phyloP scores from a whole-genome alignment of 495 filamentous ascomycete species.

The Podospora tetraspora region DNA sequence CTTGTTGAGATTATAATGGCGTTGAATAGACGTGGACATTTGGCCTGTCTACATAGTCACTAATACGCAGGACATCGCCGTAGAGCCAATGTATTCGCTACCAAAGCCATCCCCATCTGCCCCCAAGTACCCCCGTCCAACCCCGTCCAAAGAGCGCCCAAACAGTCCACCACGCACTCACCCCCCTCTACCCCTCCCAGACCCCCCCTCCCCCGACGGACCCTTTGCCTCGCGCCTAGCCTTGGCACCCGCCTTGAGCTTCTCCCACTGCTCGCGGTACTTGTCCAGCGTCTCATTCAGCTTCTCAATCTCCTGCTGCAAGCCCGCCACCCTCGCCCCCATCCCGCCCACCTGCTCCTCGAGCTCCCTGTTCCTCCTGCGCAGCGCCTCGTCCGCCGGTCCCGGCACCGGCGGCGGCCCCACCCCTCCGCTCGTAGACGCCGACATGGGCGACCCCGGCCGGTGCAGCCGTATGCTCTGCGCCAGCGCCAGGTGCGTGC shows the following conservation, averaged over 20 bases:
- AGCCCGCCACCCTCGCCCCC: slow-evolving; percentile 51
- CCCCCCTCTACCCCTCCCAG: background rate
- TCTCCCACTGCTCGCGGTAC: slow-evolving; percentile 78
- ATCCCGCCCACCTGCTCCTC: slow-evolving; percentile 49
- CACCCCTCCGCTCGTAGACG: slow-evolving; percentile 25
- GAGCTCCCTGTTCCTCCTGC: slow-evolving; percentile 48
- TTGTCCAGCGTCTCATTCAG: slow-evolving; percentile 57
- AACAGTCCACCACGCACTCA: background rate
- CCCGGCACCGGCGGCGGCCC: slow-evolving; percentile 6
- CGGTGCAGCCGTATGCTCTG: slow-evolving; percentile 70
- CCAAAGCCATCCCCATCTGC: background rate
- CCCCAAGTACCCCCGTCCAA: too few species aligned
- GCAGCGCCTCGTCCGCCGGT: slow-evolving; percentile 30
- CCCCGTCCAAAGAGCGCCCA: background rate
- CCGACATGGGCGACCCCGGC: slow-evolving; percentile 34
- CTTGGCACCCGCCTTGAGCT: slow-evolving; percentile 78
- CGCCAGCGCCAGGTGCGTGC: slow-evolving; percentile 69
- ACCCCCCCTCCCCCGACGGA: background rate
- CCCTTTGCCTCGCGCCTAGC: slow-evolving; percentile 49
- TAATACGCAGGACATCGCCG: background rate
- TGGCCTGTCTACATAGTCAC: background rate
- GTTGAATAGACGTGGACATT: background rate
- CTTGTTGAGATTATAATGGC: background rate
- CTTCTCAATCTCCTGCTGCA: slow-evolving; percentile 65
- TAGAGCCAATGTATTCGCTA: background rate